Base-by-base conservation (phyloP, 768 basidiomycete species). In the Suillus decipiens region DNA sequence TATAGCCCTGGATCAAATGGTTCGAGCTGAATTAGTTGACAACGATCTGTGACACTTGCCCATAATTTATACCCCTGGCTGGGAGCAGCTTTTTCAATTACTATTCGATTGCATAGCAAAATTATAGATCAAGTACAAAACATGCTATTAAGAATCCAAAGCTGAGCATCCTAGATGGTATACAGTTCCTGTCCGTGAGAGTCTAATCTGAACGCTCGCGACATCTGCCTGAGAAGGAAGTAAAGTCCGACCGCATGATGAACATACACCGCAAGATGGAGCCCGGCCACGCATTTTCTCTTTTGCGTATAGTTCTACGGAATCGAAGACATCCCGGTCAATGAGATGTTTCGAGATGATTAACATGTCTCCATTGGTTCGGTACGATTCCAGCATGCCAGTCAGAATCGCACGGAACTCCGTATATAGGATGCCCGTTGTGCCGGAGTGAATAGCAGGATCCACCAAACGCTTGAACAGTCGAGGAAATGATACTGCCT, bases 331-430 rank as follows among this genome's bases (percentile, higher is more conserved):
- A 73, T 99, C 96, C 37, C 89, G 83, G 65, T 90, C 84, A 48
- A 95, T 79, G 51, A 99, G 78, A 64, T 87, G 86, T 66, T 90
- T 92, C 28, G 94, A 91, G 69, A 96, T 95, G 48, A 81, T 76
- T 31, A 99, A 79, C 82, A 96, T 86, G 67, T 98, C 96, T 33
- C 92, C 93, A 66, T 99, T 96, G 4, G 90, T 87, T 43, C 90
- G 87, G 77, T 98, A 99, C 2, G 94, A 90, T 70, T 96, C 95
- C 69, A 99, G 77, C 93, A 99, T 99, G n/a, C 93, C 91, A 0
- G 88, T 89, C 36, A 99, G 80, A 64, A 99, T 95, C 12, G 86
- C 84, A 51, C 94, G 84, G 76, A 99, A 96, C 75, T 99, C 96
- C 24, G 89, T 87, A 75, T 98, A 99, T 33, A 88, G 86, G 14